Conservation (phyloP, 1,284 basidiomycete species). For the Fomitopsis betulina region DNA sequence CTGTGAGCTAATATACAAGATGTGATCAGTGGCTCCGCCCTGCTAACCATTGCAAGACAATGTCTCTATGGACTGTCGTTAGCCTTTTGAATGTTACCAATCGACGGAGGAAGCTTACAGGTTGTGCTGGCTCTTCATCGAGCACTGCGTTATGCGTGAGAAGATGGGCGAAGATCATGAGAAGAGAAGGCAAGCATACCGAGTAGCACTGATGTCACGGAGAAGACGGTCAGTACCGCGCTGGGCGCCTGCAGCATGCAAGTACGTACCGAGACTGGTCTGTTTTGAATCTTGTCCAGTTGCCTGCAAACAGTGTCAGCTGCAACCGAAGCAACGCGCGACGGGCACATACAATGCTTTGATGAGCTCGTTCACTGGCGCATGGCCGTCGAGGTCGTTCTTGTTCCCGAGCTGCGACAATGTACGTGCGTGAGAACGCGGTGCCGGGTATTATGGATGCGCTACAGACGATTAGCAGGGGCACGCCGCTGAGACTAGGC, state of each 20-base stretch:
- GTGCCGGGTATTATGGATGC: conserved; percentile 13
- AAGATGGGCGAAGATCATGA: conserved; percentile 16
- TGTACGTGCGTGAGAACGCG: conserved; percentile 3
- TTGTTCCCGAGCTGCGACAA: conserved; percentile 82
- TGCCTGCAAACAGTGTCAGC: conserved; percentile 39
- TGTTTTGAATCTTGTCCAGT: conserved; percentile 77
- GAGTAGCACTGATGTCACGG: conserved; percentile 64
- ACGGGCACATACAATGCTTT: conserved; percentile 60
- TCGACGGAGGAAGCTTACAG: conserved; percentile 44
- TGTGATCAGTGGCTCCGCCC: conserved; percentile 50
- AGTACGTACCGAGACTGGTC: conserved; percentile 78
- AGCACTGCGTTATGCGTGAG: conserved; percentile 50
- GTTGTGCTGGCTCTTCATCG: conserved; percentile 94
- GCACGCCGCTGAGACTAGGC: conserved; percentile 74
- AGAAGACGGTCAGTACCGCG: conserved; percentile 7
- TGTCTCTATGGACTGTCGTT: conserved; percentile 44
- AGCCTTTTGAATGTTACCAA: background rate
- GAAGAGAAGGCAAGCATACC: conserved; percentile 36
- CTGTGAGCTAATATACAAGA: conserved; percentile 1
- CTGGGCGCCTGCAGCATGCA: background rate
- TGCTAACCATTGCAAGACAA: conserved; percentile 70
- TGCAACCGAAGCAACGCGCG: background rate
- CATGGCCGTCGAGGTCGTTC: conserved; percentile 85
- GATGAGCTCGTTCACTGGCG: conserved; percentile 81
- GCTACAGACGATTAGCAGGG: conserved; percentile 74